phyloP scores from a whole-genome alignment of 192 early-diverging fungal genomes.

The Neocallimastix lanati region DNA sequence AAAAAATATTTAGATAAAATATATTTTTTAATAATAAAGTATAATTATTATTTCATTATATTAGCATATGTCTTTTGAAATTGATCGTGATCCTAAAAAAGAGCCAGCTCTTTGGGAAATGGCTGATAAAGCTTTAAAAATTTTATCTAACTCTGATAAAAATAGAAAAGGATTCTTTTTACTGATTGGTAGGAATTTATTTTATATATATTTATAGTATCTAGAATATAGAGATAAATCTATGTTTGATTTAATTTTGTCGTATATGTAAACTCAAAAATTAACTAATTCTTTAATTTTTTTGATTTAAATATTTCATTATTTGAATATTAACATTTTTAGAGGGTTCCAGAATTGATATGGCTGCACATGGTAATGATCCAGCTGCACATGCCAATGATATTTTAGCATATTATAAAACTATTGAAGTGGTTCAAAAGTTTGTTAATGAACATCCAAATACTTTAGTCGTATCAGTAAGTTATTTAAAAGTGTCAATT shows the following conservation, averaged over 20 bases:
- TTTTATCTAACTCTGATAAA: background rate
- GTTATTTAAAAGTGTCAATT: slow-evolving; percentile 26
- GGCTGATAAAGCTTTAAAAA: background rate
- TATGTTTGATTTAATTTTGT: too few relatives aligned
- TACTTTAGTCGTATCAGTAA: background rate
- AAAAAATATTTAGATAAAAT: too few relatives aligned
- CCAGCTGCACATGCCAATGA: background rate
- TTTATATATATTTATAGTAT: too few relatives aligned
- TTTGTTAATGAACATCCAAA: background rate
- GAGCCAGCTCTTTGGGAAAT: background rate
- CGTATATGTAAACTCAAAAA: too few relatives aligned
- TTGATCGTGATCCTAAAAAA: background rate
- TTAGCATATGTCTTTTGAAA: background rate
- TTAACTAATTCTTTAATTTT: too few relatives aligned
- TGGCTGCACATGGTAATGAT: background rate
- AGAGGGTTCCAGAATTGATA: background rate
- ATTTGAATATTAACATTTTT: slow-evolving; percentile 16
- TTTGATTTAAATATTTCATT: too few relatives aligned
- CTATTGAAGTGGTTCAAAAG: background rate
- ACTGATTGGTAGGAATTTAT: background rate
- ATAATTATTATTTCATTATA: too few relatives aligned
- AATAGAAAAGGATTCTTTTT: background rate
- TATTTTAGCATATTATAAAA: background rate
- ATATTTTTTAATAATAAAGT: too few relatives aligned
- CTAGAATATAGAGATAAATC: too few relatives aligned